phyloP scores from a whole-genome alignment of 2,329 filamentous ascomycete species.

The Pleoardoris graminearum region DNA sequence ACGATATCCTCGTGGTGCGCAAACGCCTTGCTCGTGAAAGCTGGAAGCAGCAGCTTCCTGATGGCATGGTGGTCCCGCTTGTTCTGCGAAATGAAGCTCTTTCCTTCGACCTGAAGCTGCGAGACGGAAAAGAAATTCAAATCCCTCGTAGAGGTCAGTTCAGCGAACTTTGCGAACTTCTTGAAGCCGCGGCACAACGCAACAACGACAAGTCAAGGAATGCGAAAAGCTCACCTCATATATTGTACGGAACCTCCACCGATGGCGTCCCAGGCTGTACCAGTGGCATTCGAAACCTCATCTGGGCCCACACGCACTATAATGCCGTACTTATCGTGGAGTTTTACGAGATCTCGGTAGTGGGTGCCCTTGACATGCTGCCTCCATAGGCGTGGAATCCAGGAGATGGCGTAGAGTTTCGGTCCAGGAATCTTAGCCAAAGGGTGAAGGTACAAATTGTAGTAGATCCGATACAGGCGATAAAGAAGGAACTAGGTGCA shows the following conservation, averaged over 20 bases:
- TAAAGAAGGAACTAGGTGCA: neutral
- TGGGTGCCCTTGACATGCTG: neutral
- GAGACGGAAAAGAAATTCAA: neutral
- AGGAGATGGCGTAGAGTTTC: constrained; percentile 4
- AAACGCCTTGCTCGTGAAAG: neutral
- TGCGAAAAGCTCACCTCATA: no score
- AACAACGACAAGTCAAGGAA: no score
- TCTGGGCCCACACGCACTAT: constrained; percentile 16
- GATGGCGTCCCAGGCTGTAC: neutral
- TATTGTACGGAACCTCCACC: neutral
- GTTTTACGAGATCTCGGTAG: constrained; percentile 6
- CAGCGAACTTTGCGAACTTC: no score
- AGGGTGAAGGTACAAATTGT: constrained; percentile 23
- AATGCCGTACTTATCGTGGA: constrained; percentile 17
- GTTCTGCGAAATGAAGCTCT: neutral
- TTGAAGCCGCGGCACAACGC: no score
- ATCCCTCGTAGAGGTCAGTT: no score
- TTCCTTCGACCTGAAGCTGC: neutral
- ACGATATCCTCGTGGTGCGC: neutral
- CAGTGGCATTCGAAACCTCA: constrained; percentile 1
- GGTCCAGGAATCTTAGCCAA: constrained; percentile 27
- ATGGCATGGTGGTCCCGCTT: neutral
- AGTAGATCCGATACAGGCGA: constrained; percentile 3
- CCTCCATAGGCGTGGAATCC: constrained; percentile 2
- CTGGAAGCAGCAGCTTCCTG: neutral